phyloP scores from a whole-genome alignment of 352 stramenopile genomes.

The Phytophthora macrochlamydospora region DNA sequence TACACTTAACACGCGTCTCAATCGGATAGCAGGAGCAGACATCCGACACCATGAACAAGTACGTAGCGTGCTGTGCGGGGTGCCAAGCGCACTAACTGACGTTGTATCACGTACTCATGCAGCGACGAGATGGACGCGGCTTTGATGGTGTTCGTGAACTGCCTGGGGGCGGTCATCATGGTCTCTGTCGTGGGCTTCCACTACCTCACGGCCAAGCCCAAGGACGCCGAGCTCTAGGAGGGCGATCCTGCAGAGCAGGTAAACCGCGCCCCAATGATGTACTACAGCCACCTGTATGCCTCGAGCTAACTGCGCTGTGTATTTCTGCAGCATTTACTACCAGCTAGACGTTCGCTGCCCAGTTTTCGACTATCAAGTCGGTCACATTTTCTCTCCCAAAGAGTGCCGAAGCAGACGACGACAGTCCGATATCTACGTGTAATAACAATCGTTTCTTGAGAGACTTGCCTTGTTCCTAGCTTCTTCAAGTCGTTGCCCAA shows the following conservation, averaged over 20 bases:
- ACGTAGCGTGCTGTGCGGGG: constrained; percentile 16
- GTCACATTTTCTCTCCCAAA: no score
- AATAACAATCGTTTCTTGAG: no score
- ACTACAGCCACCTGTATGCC: no score
- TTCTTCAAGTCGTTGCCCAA: no score
- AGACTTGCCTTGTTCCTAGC: no score
- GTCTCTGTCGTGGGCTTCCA: constrained; percentile 89
- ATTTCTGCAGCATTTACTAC: no score
- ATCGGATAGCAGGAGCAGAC: constrained; percentile 25
- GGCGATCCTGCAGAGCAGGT: constrained; percentile 11
- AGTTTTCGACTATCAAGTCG: no score
- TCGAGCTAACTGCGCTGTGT: no score
- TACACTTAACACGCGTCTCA: constrained; percentile 26
- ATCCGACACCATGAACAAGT: constrained; percentile 50
- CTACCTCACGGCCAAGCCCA: constrained; percentile 84
- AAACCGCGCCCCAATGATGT: no score
- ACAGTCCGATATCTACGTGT: no score
- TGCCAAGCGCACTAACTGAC: background rate
- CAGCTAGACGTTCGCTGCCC: no score
- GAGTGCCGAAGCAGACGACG: no score
- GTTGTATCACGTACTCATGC: background rate
- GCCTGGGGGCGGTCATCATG: constrained; percentile 87
- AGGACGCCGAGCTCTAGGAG: constrained; percentile 79
- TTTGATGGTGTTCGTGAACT: constrained; percentile 91
- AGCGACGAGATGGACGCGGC: constrained; percentile 89